Conservation (phyloP, 225 moss, liverwort and hornwort species). For the Asterella californica region DNA sequence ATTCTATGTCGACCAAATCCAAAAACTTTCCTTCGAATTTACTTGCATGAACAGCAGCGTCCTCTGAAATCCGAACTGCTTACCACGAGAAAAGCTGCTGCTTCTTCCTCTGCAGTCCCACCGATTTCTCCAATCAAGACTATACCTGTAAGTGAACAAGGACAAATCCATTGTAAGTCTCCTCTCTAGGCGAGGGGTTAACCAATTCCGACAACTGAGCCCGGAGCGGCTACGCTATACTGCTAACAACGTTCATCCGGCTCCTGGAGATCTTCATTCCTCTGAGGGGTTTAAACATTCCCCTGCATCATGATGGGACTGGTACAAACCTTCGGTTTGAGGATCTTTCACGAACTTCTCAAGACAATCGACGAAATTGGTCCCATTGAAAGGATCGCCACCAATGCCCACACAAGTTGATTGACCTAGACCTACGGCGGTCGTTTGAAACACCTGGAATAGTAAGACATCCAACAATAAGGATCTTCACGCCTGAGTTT, state of each 20-base stretch:
- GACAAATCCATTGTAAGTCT: background rate
- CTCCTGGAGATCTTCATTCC: background rate
- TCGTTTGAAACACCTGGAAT: conserved; percentile 73
- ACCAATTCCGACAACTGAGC: background rate
- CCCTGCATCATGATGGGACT: background rate
- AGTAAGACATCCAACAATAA: background rate
- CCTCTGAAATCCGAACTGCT: background rate
- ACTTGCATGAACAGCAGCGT: background rate
- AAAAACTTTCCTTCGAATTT: background rate
- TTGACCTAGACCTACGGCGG: conserved; percentile 89
- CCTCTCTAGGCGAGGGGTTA: background rate
- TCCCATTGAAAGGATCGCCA: conserved; percentile 96
- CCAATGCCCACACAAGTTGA: conserved; percentile 96
- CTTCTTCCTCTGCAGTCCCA: conserved; percentile 68
- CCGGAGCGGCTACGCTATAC: background rate
- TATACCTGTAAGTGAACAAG: conserved; percentile 40
- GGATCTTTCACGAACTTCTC: conserved; percentile 91
- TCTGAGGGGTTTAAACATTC: background rate
- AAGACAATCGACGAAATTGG: conserved; percentile 92
- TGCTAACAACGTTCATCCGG: too few species aligned
- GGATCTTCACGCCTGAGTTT: background rate
- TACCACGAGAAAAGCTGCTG: conserved; percentile 69
- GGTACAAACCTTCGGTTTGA: conserved; percentile 67
- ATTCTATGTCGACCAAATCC: background rate
- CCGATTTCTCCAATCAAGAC: conserved; percentile 82